Conservation (phyloP, 306 rosid genomes). For the Oxytropis ochrocephala region DNA sequence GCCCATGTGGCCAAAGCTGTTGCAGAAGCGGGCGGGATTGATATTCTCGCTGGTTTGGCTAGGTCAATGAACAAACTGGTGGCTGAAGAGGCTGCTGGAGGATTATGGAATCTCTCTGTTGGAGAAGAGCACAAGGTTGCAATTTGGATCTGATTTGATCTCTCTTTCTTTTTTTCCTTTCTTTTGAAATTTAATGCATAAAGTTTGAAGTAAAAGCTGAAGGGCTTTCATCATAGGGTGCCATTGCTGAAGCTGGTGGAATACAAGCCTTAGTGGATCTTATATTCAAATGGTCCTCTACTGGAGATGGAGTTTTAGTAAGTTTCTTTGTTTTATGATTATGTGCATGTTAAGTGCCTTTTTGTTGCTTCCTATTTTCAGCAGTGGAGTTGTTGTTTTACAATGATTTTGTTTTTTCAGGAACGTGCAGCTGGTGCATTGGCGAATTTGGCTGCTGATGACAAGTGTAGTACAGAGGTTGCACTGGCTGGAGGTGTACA, state of each 20-base stretch:
- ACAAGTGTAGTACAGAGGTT: constrained; percentile 97
- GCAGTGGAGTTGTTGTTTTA: constrained; percentile 13
- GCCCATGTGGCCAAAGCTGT: constrained; percentile 95
- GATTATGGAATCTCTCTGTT: constrained; percentile 98
- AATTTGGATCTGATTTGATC: constrained; percentile 11
- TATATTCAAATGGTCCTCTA: constrained; percentile 95
- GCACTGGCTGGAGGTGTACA: constrained; percentile 97
- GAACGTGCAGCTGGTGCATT: constrained; percentile 99
- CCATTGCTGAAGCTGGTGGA: constrained; percentile 98
- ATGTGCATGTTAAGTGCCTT: constrained; percentile 14
- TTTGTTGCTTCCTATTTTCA: constrained; percentile 11
- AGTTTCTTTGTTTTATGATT: constrained; percentile 28
- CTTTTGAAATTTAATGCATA: constrained; percentile 5
- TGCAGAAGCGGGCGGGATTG: constrained; percentile 97
- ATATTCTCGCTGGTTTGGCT: constrained; percentile 94
- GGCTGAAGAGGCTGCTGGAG: constrained; percentile 99
- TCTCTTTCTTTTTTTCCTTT: background rate
- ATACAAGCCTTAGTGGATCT: constrained; percentile 95
- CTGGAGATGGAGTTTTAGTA: constrained; percentile 97
- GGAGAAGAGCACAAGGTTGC: constrained; percentile 98
- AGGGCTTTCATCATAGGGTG: constrained; percentile 55
- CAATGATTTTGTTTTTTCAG: constrained; percentile 37
- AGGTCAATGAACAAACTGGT: constrained; percentile 96
- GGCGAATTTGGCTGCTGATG: constrained; percentile 99
- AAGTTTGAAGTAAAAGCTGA: constrained; percentile 17